Evolutionary conservation across 164 flowering plant genomes (phyloP), one percentile per base, ranked within the genome.

Genomic region (Warburgia ugandensis): DNA sequence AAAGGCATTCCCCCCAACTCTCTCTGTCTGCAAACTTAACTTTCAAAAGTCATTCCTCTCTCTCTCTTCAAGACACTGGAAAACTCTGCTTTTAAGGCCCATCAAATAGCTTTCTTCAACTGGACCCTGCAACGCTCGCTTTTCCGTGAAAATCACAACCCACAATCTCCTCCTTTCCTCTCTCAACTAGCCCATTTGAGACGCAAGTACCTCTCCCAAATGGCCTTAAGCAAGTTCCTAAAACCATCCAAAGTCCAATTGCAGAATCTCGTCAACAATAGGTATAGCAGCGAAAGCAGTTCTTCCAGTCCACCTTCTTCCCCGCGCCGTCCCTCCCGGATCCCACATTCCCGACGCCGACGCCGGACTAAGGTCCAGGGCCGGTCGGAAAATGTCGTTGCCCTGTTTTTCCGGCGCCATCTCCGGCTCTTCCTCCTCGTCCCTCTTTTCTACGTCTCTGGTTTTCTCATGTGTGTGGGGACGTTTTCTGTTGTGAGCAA

Each of bases 391-490:
- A 48, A 6, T 20, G 32, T 65, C 23, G 37, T 60, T 14, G 54
- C 62, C 31, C 56, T 57, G 41, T 7, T 71, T 11, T 46, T 64
- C 19, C 38, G 67, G 50, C 71, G 77, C 12, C 60, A 56, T 27
- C 50, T 68, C 36, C 72, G 88, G 23, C 66, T 73, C 68, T 48
- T 86, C 19, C 23, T 81, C n/a, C 36, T 82, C 9, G 38, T 81
- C 4, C 75, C 83, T 0, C 42, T 78, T 25, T 50, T 82, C 21
- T 90, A 83, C 72, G 30, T 79, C 41, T 56, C 68, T 7, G 90
- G 77, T 6, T 44, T 86, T 47, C 40, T 82, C 51, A 71, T 72
- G 59, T 81, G 76, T 33, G 70, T 73, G 3, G 80, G 88, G 1
- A 74, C 77, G 21, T 67, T 81, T 55, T 63, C 82, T 10, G 47